Conservation (phyloP, 306 rosid genomes). For the Lathyrus sativus region DNA sequence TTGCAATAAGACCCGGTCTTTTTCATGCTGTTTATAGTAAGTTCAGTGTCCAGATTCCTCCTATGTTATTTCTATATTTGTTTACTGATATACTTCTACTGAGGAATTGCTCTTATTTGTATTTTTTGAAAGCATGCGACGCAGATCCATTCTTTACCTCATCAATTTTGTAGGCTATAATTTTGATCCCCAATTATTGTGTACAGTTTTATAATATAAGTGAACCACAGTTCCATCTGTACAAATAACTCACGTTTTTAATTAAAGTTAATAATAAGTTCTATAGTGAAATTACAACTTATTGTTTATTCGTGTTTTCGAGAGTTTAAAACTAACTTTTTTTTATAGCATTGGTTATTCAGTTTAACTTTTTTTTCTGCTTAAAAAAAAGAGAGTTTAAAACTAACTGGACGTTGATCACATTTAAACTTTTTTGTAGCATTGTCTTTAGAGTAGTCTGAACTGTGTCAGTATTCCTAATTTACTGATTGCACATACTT, state of each 20-base stretch:
- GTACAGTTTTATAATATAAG: constrained; percentile 17
- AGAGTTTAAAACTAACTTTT: neutral
- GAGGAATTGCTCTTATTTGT: constrained; percentile 30
- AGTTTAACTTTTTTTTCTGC: too few species aligned
- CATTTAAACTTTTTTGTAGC: constrained; percentile 21
- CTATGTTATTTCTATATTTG: constrained; percentile 14
- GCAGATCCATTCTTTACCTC: neutral
- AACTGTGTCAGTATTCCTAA: constrained; percentile 26
- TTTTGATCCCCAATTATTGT: constrained; percentile 26
- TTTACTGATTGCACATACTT: constrained; percentile 37
- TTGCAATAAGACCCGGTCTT: constrained; percentile 87
- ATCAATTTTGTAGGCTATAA: constrained; percentile 20
- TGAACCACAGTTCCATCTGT: constrained; percentile 26
- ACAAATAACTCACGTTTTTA: constrained; percentile 23
- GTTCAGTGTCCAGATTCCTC: constrained; percentile 37
- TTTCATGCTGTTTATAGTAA: constrained; percentile 84
- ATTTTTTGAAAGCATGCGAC: constrained; percentile 21
- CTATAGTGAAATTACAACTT: neutral
- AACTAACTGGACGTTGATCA: neutral
- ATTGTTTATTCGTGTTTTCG: neutral
- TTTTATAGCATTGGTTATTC: too few species aligned
- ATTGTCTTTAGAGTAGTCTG: constrained; percentile 29
- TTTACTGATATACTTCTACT: constrained; percentile 23
- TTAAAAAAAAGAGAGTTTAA: too few species aligned
- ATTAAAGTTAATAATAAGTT: constrained; percentile 10